Evolutionary conservation across 176 grass and related monocot species (phyloP).

Genomic region (Oryza meyeriana): DNA sequence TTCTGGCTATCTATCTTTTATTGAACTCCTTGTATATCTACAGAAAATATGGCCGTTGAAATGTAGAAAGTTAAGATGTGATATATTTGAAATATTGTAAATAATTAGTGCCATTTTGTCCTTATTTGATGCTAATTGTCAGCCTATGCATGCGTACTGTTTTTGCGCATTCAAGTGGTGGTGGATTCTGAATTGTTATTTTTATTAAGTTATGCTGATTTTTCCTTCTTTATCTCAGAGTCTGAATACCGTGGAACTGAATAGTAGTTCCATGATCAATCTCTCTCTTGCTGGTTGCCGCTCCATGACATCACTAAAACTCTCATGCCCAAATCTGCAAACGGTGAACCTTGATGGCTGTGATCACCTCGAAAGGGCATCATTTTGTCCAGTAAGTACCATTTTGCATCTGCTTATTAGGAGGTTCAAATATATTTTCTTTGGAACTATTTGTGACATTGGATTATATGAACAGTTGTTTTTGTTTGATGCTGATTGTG

Average conservation of each 20-base stretch:
- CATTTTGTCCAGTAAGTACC: constrained; percentile 81
- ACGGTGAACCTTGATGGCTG: constrained; percentile 91
- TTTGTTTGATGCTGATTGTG: not conserved
- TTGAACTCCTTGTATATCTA: not conserved
- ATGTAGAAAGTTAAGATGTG: not conserved
- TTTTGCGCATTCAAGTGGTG: not conserved
- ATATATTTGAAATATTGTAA: not conserved
- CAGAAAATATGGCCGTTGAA: not conserved
- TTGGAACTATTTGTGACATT: not conserved
- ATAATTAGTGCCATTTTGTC: not conserved
- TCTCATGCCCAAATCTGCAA: constrained; percentile 79
- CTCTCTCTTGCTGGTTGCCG: constrained; percentile 90
- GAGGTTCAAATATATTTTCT: not conserved
- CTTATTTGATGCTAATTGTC: not conserved
- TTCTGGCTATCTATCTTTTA: not conserved
- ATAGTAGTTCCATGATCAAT: constrained; percentile 64
- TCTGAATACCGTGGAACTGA: constrained; percentile 76
- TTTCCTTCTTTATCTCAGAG: constrained; percentile 47
- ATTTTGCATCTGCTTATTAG: not conserved
- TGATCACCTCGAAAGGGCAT: constrained; percentile 77
- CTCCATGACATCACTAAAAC: constrained; percentile 69
- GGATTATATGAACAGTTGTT: constrained; percentile 1
- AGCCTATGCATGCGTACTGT: not conserved
- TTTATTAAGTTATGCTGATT: constrained; percentile 27
- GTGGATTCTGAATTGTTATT: not conserved